These are phyloP conservation scores for Lophium mytilinum DNA, from an alignment of 495 filamentous ascomycete species.

Conservation along the genomic window DNA sequence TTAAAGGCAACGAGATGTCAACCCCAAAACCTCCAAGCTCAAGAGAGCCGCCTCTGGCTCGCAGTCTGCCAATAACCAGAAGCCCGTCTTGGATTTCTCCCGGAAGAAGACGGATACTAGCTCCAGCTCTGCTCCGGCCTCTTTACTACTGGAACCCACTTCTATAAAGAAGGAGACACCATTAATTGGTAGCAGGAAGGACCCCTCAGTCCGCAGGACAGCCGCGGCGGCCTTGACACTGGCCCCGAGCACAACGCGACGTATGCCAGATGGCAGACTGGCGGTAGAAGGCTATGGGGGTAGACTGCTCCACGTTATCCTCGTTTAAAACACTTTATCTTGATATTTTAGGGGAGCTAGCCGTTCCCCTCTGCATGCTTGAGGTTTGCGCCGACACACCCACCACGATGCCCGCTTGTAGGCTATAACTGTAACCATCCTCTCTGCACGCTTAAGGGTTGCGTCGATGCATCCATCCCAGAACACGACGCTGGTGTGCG, in stretches of 20 bases:
- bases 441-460: too few species aligned
- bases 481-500: too few species aligned
- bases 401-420: too few species aligned
- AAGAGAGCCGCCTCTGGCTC: conserved; percentile 29
- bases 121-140: conserved; percentile 36
- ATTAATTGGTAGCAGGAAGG: conserved; percentile 8
- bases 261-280: too few species aligned
- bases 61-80: conserved; percentile 57
- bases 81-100: conserved; percentile 79
- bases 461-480: too few species aligned
- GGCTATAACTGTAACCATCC: too few species aligned
- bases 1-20: conserved; percentile 38
- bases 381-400: too few species aligned
- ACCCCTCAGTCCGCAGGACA: conserved; percentile 17
- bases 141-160: conserved; percentile 26
- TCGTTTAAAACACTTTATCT: too few species aligned
- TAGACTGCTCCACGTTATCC: too few species aligned
- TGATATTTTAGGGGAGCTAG: too few species aligned
- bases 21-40: conserved; percentile 25
- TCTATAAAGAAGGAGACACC: conserved; percentile 35
- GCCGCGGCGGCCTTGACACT: conserved; percentile 47
- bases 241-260: conserved; percentile 78
- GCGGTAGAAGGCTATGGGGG: too few species aligned
- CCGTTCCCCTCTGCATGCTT: too few species aligned
- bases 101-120: conserved; percentile 52